These are phyloP conservation scores for Antarctomyces pellizariae DNA, from an alignment of 495 filamentous ascomycete genomes.

Conservation along the genomic window DNA sequence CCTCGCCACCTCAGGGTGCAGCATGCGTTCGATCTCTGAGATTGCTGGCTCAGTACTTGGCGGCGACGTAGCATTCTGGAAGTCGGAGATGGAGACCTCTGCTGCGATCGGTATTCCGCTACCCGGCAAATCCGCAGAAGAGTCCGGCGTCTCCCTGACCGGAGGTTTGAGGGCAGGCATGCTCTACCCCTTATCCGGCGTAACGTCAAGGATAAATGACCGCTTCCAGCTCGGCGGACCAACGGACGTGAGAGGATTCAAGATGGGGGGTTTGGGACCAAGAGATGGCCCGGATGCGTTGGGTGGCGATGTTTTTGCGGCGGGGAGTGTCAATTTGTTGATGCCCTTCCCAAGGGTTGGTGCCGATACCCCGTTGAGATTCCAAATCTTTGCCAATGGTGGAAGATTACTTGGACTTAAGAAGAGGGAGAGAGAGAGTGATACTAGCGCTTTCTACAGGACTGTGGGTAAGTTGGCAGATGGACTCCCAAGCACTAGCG, in stretches of 20 bases:
- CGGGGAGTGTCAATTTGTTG: constrained; percentile 62
- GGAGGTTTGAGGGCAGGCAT: constrained; percentile 28
- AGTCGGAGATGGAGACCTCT: constrained; percentile 63
- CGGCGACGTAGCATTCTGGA: constrained; percentile 80
- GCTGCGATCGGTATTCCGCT: constrained; percentile 46
- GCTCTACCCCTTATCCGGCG: constrained; percentile 30
- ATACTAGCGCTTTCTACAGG: constrained; percentile 15
- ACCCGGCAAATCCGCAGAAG: constrained; percentile 36
- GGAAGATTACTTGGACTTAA: constrained; percentile 61
- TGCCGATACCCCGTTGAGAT: constrained; percentile 54
- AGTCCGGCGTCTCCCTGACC: constrained; percentile 42
- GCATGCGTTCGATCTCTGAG: constrained; percentile 53
- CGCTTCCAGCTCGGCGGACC: constrained; percentile 88
- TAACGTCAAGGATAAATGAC: constrained; percentile 52
- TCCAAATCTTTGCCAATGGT: constrained; percentile 81
- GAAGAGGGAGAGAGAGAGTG: constrained; percentile 12
- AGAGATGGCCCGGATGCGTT: constrained; percentile 66
- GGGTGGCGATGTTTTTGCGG: constrained; percentile 78
- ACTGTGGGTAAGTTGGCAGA: constrained; percentile 35
- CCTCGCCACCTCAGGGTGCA: constrained; percentile 59
- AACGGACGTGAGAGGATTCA: constrained; percentile 85
- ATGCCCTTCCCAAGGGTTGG: constrained; percentile 63
- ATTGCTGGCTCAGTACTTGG: constrained; percentile 65
- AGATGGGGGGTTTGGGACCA: constrained; percentile 66
- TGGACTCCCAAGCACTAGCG: constrained; percentile 64